Evolutionary conservation across 2,329 filamentous ascomycete genomes (phyloP).

Genomic region (Talaromyces sp.): DNA sequence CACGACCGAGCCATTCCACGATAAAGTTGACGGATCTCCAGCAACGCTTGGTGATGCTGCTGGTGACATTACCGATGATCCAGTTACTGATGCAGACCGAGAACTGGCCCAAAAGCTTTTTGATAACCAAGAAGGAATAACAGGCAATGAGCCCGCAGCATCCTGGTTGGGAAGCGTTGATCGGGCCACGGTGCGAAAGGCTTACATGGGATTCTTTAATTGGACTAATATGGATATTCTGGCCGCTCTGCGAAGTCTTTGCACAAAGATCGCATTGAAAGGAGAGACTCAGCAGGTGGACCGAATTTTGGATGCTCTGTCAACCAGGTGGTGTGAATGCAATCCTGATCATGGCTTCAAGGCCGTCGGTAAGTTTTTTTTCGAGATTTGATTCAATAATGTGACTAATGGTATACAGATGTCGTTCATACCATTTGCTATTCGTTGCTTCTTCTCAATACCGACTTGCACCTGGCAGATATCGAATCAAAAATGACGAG

Average conservation of each 20-base stretch:
- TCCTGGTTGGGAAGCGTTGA: constrained; percentile 71
- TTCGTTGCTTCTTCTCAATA: constrained; percentile 90
- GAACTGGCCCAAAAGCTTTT: constrained; percentile 78
- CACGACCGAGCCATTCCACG: constrained; percentile 6
- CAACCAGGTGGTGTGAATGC: constrained; percentile 86
- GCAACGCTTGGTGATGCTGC: constrained; percentile 11
- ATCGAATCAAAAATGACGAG: constrained; percentile 96
- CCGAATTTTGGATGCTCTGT: constrained; percentile 83
- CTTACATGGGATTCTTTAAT: constrained; percentile 91
- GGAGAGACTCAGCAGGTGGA: constrained; percentile 97
- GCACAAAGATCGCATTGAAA: constrained; percentile 72
- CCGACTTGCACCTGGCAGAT: constrained; percentile 89
- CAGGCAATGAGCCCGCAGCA: constrained; percentile 72
- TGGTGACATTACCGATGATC: constrained; percentile 16
- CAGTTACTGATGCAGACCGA: constrained; percentile 59
- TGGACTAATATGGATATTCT: constrained; percentile 79
- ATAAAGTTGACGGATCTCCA: constrained; percentile 8
- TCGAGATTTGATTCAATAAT: constrained; percentile 18
- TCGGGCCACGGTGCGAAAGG: constrained; percentile 54
- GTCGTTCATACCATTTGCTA: constrained; percentile 97
- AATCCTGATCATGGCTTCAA: constrained; percentile 94
- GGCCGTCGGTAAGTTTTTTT: constrained; percentile 59
- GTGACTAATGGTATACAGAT: constrained; percentile 47
- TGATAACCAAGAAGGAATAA: constrained; percentile 72
- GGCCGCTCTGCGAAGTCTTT: constrained; percentile 70